Conservation (phyloP, 1,284 basidiomycete species). For the Retiboletus fuscus region DNA sequence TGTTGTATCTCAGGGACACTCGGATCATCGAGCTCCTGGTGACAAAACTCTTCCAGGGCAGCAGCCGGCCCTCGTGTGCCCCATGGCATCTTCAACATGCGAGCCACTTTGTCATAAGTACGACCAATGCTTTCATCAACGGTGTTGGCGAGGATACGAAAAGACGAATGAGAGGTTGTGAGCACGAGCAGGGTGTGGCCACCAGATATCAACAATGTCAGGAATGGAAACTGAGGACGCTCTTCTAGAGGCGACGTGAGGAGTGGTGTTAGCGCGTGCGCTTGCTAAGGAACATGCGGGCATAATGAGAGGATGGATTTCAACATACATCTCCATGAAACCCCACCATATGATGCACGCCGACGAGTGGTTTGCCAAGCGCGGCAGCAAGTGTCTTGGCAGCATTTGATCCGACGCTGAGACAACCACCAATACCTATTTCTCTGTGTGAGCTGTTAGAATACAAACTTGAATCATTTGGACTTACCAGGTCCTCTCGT, state of each 20-base stretch:
- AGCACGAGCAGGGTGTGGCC: conserved; percentile 92
- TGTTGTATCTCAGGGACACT: conserved; percentile 51
- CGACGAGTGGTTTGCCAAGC: conserved; percentile 82
- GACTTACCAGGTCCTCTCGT: conserved; percentile 82
- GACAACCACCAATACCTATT: conserved; percentile 81
- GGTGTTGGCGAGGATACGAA: conserved; percentile 81
- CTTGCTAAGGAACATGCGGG: conserved; percentile 72
- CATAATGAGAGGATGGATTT: not conserved
- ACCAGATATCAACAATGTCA: conserved; percentile 89
- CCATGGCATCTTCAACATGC: conserved; percentile 75
- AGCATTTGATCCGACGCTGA: conserved; percentile 81
- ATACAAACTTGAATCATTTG: not conserved
- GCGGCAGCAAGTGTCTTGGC: conserved; percentile 86
- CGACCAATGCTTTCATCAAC: conserved; percentile 83
- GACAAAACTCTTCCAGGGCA: conserved; percentile 79
- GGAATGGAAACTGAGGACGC: conserved; percentile 82
- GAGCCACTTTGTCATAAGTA: conserved; percentile 84
- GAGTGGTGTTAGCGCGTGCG: conserved; percentile 88
- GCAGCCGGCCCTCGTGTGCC: conserved; percentile 75
- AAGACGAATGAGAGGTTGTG: conserved; percentile 67
- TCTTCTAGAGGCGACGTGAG: conserved; percentile 68
- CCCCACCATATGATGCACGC: conserved; percentile 93
- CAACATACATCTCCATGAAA: not conserved
- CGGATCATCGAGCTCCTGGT: conserved; percentile 44
- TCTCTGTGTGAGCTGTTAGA: not conserved